Base-by-base conservation (phyloP, 176 grass and related monocot species). In the Secale cereale region DNA sequence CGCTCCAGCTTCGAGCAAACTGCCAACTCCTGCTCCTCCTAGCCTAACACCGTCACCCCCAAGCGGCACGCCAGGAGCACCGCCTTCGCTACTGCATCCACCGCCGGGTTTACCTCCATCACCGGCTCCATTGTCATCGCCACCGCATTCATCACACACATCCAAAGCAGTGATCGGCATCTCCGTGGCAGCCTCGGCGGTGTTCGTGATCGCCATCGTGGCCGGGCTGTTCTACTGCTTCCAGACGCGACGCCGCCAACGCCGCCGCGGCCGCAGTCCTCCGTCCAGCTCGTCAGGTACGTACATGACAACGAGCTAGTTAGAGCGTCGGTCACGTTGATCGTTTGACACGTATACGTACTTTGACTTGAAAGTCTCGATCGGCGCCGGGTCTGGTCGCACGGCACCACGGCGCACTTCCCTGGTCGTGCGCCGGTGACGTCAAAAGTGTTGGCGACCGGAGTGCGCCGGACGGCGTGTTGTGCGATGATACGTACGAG, bases 171-270 rank as follows among this genome's bases (percentile, higher is more conserved):
- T 89, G 70, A 76, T 89, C 82, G 70, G 35, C 60, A 36, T 88
- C 31, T 84, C 87, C 31, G 87, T 81, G 46, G 82, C 82, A 40
- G 65, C 52, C 22, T 83, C 74, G 0, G 62, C 66, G 0, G 33
- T 83, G 66, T 27, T 60, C 74, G 27, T 90, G 43, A 59, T 90
- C 79, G 74, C 74, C 10, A 40, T 90, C 80, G 60, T 86, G 0
- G 88, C 43, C 74, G 80, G 79, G 74, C 66, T 90, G 40, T 22
- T 90, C 41, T 90, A 22, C 74, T 83, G 16, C 79, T 90, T 26
- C 84, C 39, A 77, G 57, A 86, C 71, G 23, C 79, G 71, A 48
- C 71, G 79, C 25, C 83, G 79, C 12, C 87, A 43, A 1, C 83
- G 25, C 19, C 87, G 60, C 6, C 69, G 15, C 10, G 16, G 41